Evolutionary conservation across 768 basidiomycete species (phyloP), one percentile per base, ranked within the genome.

Genomic region (Leccinum broughii): DNA sequence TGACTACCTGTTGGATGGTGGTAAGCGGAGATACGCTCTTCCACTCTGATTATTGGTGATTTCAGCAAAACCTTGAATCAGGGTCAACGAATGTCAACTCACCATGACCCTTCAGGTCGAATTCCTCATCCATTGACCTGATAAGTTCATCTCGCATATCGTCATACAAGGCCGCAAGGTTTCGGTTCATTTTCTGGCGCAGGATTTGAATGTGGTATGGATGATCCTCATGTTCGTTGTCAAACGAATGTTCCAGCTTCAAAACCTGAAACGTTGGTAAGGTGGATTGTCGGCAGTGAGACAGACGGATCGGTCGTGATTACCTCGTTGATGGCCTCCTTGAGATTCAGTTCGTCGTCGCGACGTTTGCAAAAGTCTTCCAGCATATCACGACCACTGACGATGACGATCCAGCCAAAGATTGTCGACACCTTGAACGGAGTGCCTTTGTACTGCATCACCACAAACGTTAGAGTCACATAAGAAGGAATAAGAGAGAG

Each of bases 121-220:
- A 68, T 41, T 71, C 61, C 5, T 79, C 80, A 1, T 70, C 65
- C 56, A 83, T 78, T 0, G 83, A 73, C 0, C 65, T 56, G 1
- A 64, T 53, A 14, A 84, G 70, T 62, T 86, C 85, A 30, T 81
- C 77, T 3, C 11, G 30, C 48, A 85, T 65, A 32, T 77, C 75
- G 0, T 76, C 69, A 59, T 82, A 77, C 5, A 77, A 63, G 4
- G 56, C 60, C 2, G 66, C 72, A 11, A 85, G 68, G 51, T 77
- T 77, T 5, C 81, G 72, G 15, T 76, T 77, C 7, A 79, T 60
- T 32, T 69, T 52, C 26, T 61, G 58, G 22, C 71, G 74, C 7
- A 77, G 49, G 26, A 78, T 56, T 1, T 55, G 20, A 6, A 70
- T 56, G 49, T 79, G 78, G 37, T 76, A 79, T 7, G 44, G 48